Base-by-base conservation (phyloP, 1,139 yeast genomes). In the Arxiozyma bovina region DNA sequence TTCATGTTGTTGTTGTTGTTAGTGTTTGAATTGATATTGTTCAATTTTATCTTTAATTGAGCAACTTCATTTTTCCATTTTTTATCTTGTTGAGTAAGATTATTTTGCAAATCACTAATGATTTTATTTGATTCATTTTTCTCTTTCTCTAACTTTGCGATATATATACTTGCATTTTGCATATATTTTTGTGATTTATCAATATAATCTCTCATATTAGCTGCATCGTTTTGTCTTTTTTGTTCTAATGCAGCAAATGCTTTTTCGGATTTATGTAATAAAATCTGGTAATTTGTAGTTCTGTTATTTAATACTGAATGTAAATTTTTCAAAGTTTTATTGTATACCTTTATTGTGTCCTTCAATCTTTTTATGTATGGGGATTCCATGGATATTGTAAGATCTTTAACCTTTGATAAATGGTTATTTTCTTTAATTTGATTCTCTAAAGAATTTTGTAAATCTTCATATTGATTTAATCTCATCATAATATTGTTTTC, bases 401-500 rank as follows among this genome's bases (percentile, higher is more conserved):
- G 9, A 46, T 50, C 53, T 48, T 22, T 38, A 12, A 34, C 22
- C 12, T 38, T 11, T n/a, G 45, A 25, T 8, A 42, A 18, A 17
- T 41, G 45, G 2, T 18, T 20, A 6, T 34, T 15, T 20, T 41
- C 45, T 18, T 49, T 42, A 5, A 51, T n/a, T 41, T 44, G 18
- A 21, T 53, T 46, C 17, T 45, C 21, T 25, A 55, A 47, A 12
- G 42, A 18, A 4, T n/a, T 45, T 22, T 54, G 52, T 22, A 53
- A 22, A 8, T 42, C 23, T 27, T 51, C 47, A 41, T 47, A 53
- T 38, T 46, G 42, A 2, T 47, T 23, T 22, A 53, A 23, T 30
- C 53, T 47, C 1, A 42, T 22, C 25, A 23, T 20, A 3, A 48
- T 20, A 18, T 38, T 30, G 6, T 11, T 25, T 30, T 48, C 51